Evolutionary conservation across 768 basidiomycete genomes (phyloP).

Genomic region (Lactarius trivialis): DNA sequence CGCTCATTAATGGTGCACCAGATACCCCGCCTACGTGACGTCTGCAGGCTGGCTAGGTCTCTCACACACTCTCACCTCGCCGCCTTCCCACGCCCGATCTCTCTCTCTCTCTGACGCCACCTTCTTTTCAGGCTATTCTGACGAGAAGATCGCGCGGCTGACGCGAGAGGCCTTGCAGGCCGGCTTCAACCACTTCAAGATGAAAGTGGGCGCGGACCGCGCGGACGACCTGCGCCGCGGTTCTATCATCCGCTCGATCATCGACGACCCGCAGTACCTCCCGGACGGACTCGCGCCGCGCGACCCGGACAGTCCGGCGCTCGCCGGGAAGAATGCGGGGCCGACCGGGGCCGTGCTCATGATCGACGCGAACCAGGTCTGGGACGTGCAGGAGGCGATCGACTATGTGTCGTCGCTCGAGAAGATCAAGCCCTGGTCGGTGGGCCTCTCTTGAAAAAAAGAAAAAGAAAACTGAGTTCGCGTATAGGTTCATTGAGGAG

Average conservation of each 20-base stretch:
- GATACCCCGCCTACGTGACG: conserved; percentile 92
- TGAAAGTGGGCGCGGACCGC: conserved; percentile 89
- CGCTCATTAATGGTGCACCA: conserved; percentile 25
- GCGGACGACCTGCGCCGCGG: conserved; percentile 83
- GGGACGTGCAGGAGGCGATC: conserved; percentile 90
- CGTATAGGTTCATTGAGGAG: conserved; percentile 92
- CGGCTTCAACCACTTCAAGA: conserved; percentile 99
- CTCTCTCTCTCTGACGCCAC: background rate
- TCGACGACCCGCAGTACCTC: conserved; percentile 84
- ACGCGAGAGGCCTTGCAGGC: conserved; percentile 78
- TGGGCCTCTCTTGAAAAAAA: too few relatives aligned
- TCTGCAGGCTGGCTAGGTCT: conserved; percentile 86
- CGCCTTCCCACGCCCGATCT: background rate
- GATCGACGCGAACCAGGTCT: conserved; percentile 97
- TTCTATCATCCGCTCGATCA: conserved; percentile 85
- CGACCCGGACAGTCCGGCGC: conserved; percentile 52
- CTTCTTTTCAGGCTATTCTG: conserved; percentile 59
- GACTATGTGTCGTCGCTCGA: conserved; percentile 80
- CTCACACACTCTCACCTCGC: conserved; percentile 7
- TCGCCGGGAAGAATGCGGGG: conserved; percentile 88
- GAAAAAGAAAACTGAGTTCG: too few relatives aligned
- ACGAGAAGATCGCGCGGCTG: conserved; percentile 83
- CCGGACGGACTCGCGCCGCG: conserved; percentile 51
- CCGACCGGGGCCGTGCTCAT: conserved; percentile 92
- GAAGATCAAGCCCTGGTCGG: conserved; percentile 86